Evolutionary conservation across 441 rosid genomes (phyloP), one percentile per base, ranked within the genome.

Genomic region (Manihot esculenta): DNA sequence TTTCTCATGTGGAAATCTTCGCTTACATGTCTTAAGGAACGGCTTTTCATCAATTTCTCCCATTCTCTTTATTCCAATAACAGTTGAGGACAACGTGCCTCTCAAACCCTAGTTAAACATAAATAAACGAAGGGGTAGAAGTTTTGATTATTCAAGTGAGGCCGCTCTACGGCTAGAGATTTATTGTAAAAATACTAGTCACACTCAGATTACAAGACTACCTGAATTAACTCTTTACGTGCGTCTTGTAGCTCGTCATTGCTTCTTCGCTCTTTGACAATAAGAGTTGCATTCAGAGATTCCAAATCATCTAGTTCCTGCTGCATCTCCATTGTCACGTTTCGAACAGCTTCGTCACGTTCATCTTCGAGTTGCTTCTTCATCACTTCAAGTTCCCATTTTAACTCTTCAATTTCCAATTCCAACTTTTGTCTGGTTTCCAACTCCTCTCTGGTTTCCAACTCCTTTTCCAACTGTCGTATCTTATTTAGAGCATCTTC

Each of bases 391-490:
- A 94, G 42, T 75, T 92, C 88, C 17, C 97, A 95, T 84, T 86
- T 92, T 49, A 94, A 69, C 72, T 90, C 97, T 76, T 84, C 82
- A 74, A 94, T 94, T 76, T 87, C 99, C 94, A 92, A 89, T 76
- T 94, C 93, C 73, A 94, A 56, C 81, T 91, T 88, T 80, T 94
- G 94, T n/a, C n/a, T n/a, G n/a, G n/a, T n/a, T n/a, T n/a, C n/a
- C n/a, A n/a, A n/a, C n/a, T n/a, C n/a, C n/a, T n/a, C n/a, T 74
- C 89, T 88, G 26, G 77, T 86, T 65, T 89, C 83, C 74, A 88
- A 79, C 81, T 90, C 78, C 80, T 84, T 81, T 80, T 94, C 90
- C 75, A 94, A 85, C 80, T 76, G 75, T 72, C 86, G 89, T 54
- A 94, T 85, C 84, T 83, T 87, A 27, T 72, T 74, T 41, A 88